A percentile compares a stretch with the other conserved stretches of the same genome.
Conservation (phyloP, 768 basidiomycete species). For the Ramaria rubella region DNA sequence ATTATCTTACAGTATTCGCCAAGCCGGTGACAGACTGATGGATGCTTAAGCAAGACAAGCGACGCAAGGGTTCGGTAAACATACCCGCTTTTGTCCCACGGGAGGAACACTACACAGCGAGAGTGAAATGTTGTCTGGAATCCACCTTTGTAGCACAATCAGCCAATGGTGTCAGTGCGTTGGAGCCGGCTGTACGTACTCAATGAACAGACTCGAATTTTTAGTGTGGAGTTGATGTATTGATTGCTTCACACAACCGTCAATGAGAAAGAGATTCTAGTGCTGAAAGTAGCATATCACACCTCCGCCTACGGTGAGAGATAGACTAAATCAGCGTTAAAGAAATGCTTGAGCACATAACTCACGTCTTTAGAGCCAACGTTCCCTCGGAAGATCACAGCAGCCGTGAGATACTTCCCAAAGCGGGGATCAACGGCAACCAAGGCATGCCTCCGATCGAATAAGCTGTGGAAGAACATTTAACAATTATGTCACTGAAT, state of each 20-base stretch:
- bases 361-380: conserved; percentile 75
- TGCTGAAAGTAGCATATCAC: conserved; percentile 9
- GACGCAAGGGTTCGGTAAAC: conserved; percentile 15
- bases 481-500: not conserved
- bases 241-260: conserved; percentile 41
- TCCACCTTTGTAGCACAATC: conserved; percentile 51
- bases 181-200: conserved; percentile 40
- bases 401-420: conserved; percentile 81
- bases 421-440: conserved; percentile 78
- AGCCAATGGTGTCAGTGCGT: conserved; percentile 1
- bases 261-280: not conserved
- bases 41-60: conserved; percentile 4
- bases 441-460: conserved; percentile 73
- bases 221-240: conserved; percentile 69
- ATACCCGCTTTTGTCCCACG: conserved; percentile 65
- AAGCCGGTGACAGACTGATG: conserved; percentile 60
- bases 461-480: conserved; percentile 42
- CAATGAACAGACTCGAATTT: conserved; percentile 71
- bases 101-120: conserved; percentile 80
- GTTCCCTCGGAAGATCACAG: conserved; percentile 81
- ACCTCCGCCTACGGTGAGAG: conserved; percentile 27
- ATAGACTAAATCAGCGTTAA: conserved; percentile 13
- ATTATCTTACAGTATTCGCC: conserved; percentile 37
- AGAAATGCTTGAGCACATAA: conserved; percentile 13
- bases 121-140: conserved; percentile 84